These are phyloP conservation scores for Lipomyces oligophaga DNA, from an alignment of 805 yeast species.

Conservation along the genomic window DNA sequence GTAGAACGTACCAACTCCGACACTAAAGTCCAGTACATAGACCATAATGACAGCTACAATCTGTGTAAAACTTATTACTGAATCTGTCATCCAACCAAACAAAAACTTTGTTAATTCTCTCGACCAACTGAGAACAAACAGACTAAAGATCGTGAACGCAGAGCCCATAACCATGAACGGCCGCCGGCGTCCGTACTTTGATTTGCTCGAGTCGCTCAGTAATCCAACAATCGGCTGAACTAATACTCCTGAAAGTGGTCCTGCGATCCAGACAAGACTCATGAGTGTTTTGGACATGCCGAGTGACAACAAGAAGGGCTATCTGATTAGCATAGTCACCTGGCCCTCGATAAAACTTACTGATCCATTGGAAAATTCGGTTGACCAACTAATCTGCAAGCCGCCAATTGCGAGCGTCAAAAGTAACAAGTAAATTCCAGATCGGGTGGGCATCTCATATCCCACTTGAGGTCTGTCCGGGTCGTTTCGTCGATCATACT, in stretches of 20 bases:
- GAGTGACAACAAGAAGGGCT: conserved; percentile 54
- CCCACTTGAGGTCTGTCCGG: no score
- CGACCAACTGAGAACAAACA: conserved; percentile 48
- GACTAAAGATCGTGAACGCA: conserved; percentile 45
- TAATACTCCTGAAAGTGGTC: conserved; percentile 59
- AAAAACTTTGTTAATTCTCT: conserved; percentile 41
- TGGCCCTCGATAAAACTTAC: conserved; percentile 5
- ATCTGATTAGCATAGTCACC: background rate
- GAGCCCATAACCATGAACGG: conserved; percentile 59
- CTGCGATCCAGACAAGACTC: conserved; percentile 63
- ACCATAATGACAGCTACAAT: conserved; percentile 53
- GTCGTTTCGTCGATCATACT: no score
- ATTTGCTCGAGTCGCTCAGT: conserved; percentile 50
- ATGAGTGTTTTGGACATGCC: conserved; percentile 55
- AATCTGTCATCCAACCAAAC: conserved; percentile 40
- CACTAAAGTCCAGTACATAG: conserved; percentile 54
- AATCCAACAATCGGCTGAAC: conserved; percentile 65
- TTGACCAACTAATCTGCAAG: conserved; percentile 60
- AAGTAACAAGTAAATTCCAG: conserved; percentile 44
- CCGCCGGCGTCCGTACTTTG: conserved; percentile 49
- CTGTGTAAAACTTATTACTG: conserved; percentile 35
- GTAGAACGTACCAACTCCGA: conserved; percentile 34
- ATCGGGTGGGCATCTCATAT: conserved; percentile 36
- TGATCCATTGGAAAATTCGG: conserved; percentile 61
- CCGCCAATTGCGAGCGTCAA: conserved; percentile 54